phyloP scores from a whole-genome alignment of 768 basidiomycete species.

The Boletellus ananas region DNA sequence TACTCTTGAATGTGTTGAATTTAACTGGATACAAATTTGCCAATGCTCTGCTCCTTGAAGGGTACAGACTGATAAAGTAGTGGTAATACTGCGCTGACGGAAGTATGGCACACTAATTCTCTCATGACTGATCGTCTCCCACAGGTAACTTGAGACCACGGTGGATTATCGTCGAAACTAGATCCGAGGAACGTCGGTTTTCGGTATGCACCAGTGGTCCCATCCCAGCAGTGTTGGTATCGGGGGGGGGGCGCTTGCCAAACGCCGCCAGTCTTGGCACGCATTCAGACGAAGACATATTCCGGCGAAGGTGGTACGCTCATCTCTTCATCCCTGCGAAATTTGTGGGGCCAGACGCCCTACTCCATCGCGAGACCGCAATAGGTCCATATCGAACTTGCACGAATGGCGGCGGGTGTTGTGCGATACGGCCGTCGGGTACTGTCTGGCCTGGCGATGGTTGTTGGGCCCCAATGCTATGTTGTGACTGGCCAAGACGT shows the following conservation, averaged over 20 bases:
- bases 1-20: slow-evolving; percentile 32
- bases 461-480: slow-evolving; percentile 11
- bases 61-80: slow-evolving; percentile 14
- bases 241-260: slow-evolving; percentile 2
- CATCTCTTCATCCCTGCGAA: slow-evolving; percentile 68
- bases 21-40: slow-evolving; percentile 31
- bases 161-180: slow-evolving; percentile 2
- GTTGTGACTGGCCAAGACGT: slow-evolving; percentile 44
- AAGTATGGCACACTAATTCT: slow-evolving; percentile 13
- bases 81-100: slow-evolving; percentile 9
- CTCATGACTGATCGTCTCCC: not conserved
- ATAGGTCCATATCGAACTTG: slow-evolving; percentile 58
- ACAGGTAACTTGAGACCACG: not conserved
- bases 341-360: slow-evolving; percentile 60
- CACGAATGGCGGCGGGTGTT: slow-evolving; percentile 15
- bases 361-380: slow-evolving; percentile 64
- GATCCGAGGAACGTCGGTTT: slow-evolving; percentile 6
- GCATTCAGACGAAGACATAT: slow-evolving; percentile 1
- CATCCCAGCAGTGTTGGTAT: not conserved
- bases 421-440: slow-evolving; percentile 24
- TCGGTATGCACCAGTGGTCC: slow-evolving; percentile 4
- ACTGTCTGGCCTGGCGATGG: slow-evolving; percentile 18
- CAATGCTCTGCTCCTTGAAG: slow-evolving; percentile 20
- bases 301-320: slow-evolving; percentile 13
- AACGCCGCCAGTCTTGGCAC: slow-evolving; percentile 4